phyloP scores from a whole-genome alignment of 768 basidiomycete genomes.

The Phylloporus sp. region DNA sequence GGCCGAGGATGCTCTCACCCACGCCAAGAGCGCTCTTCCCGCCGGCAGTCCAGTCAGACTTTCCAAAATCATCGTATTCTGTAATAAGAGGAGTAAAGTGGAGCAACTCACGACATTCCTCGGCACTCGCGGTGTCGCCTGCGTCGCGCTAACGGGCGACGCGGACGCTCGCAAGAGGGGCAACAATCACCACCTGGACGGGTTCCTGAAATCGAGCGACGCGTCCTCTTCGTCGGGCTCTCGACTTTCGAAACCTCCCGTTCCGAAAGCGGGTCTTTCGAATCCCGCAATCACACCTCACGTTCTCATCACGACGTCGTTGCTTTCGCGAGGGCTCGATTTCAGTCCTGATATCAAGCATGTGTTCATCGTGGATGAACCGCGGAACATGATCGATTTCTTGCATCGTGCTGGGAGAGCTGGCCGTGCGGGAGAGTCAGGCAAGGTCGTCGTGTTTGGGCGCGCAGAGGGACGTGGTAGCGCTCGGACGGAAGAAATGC shows the following conservation, averaged over 20 bases:
- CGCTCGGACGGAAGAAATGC: conserved; percentile 45
- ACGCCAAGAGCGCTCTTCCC: conserved; percentile 23
- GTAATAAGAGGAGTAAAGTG: conserved; percentile 71
- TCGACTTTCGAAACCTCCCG: neutral
- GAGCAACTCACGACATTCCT: conserved; percentile 57
- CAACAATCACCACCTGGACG: conserved; percentile 69
- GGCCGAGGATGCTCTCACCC: conserved; percentile 52
- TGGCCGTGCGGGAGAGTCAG: conserved; percentile 65
- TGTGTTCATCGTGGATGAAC: conserved; percentile 85
- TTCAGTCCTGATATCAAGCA: conserved; percentile 73
- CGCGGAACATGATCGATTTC: conserved; percentile 87
- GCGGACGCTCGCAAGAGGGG: conserved; percentile 57
- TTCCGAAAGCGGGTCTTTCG: conserved; percentile 12
- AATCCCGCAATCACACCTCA: conserved; percentile 41
- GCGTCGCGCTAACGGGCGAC: conserved; percentile 60
- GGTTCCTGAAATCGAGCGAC: conserved; percentile 49
- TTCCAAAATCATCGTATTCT: conserved; percentile 77
- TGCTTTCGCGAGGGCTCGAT: conserved; percentile 87
- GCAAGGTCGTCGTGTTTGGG: conserved; percentile 73
- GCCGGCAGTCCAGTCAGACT: conserved; percentile 29
- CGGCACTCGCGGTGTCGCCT: conserved; percentile 54
- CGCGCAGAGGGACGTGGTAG: conserved; percentile 64
- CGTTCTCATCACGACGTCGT: conserved; percentile 83
- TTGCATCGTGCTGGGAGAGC: conserved; percentile 86
- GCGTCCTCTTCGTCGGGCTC: neutral